phyloP scores from a whole-genome alignment of 495 filamentous ascomycete genomes.

The Aspergillus saccharolyticus region DNA sequence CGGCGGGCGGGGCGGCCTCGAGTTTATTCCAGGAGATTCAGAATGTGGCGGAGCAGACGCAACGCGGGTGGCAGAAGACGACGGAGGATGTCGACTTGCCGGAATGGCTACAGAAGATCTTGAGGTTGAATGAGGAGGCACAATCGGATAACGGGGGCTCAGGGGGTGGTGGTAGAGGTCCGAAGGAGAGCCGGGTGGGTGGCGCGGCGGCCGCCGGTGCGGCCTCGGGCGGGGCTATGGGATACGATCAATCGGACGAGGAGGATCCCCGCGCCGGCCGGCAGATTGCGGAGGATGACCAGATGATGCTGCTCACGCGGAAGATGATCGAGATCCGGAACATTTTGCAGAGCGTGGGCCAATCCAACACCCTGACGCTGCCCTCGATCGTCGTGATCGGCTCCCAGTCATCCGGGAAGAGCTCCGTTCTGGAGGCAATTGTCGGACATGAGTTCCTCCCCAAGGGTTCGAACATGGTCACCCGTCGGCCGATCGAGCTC shows the following conservation, averaged over 20 bases:
- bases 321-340: slow-evolving; percentile 99
- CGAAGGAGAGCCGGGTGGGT: slow-evolving; percentile 60
- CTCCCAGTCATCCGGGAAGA: slow-evolving; percentile 97
- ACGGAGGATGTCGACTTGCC: slow-evolving; percentile 72
- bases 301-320: slow-evolving; percentile 99
- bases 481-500: slow-evolving; percentile 89
- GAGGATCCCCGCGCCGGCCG: slow-evolving; percentile 59
- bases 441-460: slow-evolving; percentile 97
- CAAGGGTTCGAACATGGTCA: slow-evolving; percentile 98
- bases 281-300: slow-evolving; percentile 78
- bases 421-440: slow-evolving; percentile 93
- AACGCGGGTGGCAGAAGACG: slow-evolving; percentile 75
- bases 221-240: slow-evolving; percentile 63
- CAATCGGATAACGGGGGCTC: slow-evolving; percentile 34
- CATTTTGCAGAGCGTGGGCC: slow-evolving; percentile 83
- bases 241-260: slow-evolving; percentile 66
- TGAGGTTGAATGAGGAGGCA: slow-evolving; percentile 53
- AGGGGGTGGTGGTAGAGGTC: slow-evolving; percentile 46
- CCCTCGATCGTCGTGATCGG: slow-evolving; percentile 98
- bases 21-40: slow-evolving; percentile 63
- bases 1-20: slow-evolving; percentile 59
- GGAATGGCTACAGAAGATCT: slow-evolving; percentile 78
- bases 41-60: slow-evolving; percentile 71
- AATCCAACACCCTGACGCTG: slow-evolving; percentile 78
- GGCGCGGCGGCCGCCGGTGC: slow-evolving; percentile 42